phyloP scores from a whole-genome alignment of 768 basidiomycete species.

The Auriculariales sp. region DNA sequence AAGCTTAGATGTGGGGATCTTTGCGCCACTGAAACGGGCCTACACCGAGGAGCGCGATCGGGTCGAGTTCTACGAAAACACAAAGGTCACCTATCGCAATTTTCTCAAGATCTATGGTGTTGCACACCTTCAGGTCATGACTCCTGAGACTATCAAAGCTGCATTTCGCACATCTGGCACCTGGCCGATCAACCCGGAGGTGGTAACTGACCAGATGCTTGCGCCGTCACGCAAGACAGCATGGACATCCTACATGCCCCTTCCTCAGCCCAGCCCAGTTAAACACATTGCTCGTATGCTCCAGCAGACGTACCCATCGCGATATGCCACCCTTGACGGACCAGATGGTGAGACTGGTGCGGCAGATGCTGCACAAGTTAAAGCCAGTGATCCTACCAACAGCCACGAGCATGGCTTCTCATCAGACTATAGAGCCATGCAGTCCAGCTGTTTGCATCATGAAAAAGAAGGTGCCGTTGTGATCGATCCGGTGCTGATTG shows the following conservation, averaged over 20 bases:
- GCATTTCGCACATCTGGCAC: background rate
- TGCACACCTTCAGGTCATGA: constrained; percentile 16
- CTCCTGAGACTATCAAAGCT: background rate
- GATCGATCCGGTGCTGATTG: background rate
- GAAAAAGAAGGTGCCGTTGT: background rate
- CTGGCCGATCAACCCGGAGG: background rate
- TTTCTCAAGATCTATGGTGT: constrained; percentile 22
- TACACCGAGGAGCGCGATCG: background rate
- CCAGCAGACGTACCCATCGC: background rate
- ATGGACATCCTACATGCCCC: constrained; percentile 9
- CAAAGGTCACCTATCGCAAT: constrained; percentile 19
- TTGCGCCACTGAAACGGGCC: background rate
- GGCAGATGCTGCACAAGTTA: too few species aligned
- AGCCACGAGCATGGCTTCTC: background rate
- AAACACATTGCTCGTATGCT: constrained; percentile 10
- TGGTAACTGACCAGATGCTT: background rate
- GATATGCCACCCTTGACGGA: too few species aligned
- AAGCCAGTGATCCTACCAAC: too few species aligned
- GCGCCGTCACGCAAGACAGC: constrained; percentile 12
- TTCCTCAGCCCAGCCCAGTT: constrained; percentile 14
- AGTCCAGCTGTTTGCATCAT: background rate
- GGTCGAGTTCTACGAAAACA: constrained; percentile 10
- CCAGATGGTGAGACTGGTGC: too few species aligned
- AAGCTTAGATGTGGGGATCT: constrained; percentile 22
- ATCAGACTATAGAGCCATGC: background rate